Base-by-base conservation (phyloP, 768 basidiomycete genomes). In the Termitomyces sp. region DNA sequence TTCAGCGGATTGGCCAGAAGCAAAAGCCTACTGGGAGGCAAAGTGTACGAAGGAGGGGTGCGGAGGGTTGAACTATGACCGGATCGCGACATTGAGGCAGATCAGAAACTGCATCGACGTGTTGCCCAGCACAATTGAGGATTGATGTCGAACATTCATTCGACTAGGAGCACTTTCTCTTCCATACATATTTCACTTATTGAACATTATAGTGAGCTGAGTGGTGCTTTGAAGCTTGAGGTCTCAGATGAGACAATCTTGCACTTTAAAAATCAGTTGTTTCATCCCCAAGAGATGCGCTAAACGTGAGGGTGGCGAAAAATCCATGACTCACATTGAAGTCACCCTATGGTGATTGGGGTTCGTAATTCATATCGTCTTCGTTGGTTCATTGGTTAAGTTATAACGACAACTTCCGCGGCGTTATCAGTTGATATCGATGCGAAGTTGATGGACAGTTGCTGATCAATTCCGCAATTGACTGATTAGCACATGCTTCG, bases 21-120 rank as follows among this genome's bases (percentile, higher is more conserved):
- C 86, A 32, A 71, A 73, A 65, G 77, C 78, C 4, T 89, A 84
- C 62, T 89, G 87, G 86, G 76, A 77, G 44, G 79, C 85, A 1
- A 77, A 69, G 53, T 89, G 86, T 62, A 59, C 68, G n/a, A 77
- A 77, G 63, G 19, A 58, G 29, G 78, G 69, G 1, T 89, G 87
- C 63, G 74, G 71, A 16, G 79, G 78, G 1, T 67, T 81, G 42
- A 79, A 84, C 57, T 89, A 89, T 54, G 85, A 89, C 66, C 79
- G 79, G 66, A 61, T 68, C 19, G 79, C 80, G 49, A 83, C 87
- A 35, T 65, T 87, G 56, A 80, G 77, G 49, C 78, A 84, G 55
- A 83, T 89, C 57, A 72, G 73, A 49, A 75, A 78, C 17, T 84
- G 85, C 65, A 73, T 89, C 27, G 79, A 82, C 2, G 62, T 73